Conservation (phyloP, 495 filamentous ascomycete genomes). For the Opeltia flavorubescens region DNA sequence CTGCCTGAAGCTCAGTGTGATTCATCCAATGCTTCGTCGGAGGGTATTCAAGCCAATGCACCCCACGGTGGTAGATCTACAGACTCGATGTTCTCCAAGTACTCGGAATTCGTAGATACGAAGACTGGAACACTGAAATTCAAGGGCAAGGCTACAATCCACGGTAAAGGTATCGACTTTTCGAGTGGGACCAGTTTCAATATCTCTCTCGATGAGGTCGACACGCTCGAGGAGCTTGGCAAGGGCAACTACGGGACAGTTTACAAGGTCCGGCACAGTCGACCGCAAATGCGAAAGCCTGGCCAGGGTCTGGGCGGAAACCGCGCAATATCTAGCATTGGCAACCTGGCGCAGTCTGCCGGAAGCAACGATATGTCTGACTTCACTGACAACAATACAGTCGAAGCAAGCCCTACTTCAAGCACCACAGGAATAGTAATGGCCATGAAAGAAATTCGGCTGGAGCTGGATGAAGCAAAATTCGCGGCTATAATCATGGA, state of each 20-base stretch:
- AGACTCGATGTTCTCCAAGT: constrained; percentile 67
- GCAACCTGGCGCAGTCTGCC: constrained; percentile 16
- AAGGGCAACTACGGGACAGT: constrained; percentile 99
- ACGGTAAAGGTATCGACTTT: constrained; percentile 81
- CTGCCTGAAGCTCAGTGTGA: neutral
- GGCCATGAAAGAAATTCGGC: constrained; percentile 99
- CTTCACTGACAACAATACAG: constrained; percentile 9
- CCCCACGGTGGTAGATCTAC: neutral
- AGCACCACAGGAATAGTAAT: constrained; percentile 61
- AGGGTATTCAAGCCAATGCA: neutral
- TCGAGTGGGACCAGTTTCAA: constrained; percentile 76
- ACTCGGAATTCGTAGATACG: constrained; percentile 80
- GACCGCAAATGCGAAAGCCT: constrained; percentile 62
- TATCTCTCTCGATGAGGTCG: constrained; percentile 92
- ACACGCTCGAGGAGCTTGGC: constrained; percentile 85
- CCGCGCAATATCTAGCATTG: constrained; percentile 25
- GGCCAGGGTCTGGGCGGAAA: constrained; percentile 62
- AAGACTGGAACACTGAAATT: constrained; percentile 86
- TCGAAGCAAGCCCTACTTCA: constrained; percentile 15
- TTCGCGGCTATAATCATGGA: constrained; percentile 98
- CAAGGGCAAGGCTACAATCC: constrained; percentile 81
- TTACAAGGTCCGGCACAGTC: constrained; percentile 83
- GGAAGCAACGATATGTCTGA: constrained; percentile 16
- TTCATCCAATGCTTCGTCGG: neutral
- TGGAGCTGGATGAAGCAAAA: constrained; percentile 92